phyloP scores from a whole-genome alignment of 2,329 filamentous ascomycete genomes.

The Fusarium sp. region DNA sequence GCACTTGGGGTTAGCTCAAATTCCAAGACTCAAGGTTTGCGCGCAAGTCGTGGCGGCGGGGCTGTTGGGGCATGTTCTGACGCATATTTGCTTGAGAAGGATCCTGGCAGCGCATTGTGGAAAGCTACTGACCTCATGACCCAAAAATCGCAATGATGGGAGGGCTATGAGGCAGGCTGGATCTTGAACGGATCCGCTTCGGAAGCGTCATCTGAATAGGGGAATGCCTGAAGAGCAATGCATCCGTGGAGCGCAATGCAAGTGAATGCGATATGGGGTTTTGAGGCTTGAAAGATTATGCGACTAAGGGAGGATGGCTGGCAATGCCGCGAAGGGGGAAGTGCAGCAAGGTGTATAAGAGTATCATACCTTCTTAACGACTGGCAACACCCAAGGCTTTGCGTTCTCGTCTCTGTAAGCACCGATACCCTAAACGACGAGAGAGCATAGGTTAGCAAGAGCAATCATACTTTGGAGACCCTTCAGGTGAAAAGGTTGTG shows the following conservation, averaged over 20 bases:
- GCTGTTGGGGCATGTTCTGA: slow-evolving; percentile 25
- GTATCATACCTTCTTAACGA: slow-evolving; percentile 85
- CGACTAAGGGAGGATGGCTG: background rate
- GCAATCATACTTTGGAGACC: background rate
- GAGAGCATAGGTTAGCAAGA: slow-evolving; percentile 18
- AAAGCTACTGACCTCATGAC: slow-evolving; percentile 32
- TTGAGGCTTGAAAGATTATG: slow-evolving; percentile 5
- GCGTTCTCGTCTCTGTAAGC: slow-evolving; percentile 95
- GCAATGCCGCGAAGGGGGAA: slow-evolving; percentile 10
- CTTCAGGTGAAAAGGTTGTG: background rate
- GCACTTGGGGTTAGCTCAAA: slow-evolving; percentile 37
- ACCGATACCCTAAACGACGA: slow-evolving; percentile 71
- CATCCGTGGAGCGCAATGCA: slow-evolving; percentile 9
- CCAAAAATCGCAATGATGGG: slow-evolving; percentile 20
- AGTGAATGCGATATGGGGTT: slow-evolving; percentile 5
- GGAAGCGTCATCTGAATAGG: background rate
- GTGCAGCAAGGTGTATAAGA: background rate
- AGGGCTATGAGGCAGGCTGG: slow-evolving; percentile 13
- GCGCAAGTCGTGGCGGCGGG: slow-evolving; percentile 19
- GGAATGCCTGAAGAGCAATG: background rate
- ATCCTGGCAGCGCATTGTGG: slow-evolving; percentile 25
- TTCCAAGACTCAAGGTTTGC: slow-evolving; percentile 16
- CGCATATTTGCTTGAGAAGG: slow-evolving; percentile 18
- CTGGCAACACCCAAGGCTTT: slow-evolving; percentile 96
- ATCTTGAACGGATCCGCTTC: slow-evolving; percentile 16